Conservation (phyloP, 306 rosid species). For the Hippophae rhamnoides region DNA sequence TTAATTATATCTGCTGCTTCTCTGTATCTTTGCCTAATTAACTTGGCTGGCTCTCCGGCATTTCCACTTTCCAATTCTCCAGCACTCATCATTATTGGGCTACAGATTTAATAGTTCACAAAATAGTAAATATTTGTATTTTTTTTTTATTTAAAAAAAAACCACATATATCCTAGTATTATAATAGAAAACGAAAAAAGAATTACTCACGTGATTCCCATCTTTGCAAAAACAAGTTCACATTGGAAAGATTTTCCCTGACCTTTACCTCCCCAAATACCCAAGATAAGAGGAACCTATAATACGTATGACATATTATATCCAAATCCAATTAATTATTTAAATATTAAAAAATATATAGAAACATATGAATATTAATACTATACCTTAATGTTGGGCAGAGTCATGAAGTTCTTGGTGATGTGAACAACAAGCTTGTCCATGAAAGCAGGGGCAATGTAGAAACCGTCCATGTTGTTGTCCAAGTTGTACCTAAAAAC, state of each 20-base stretch:
- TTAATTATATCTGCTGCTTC: slow-evolving; percentile 86
- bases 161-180: background rate
- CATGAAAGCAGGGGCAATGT: slow-evolving; percentile 96
- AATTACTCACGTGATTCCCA: slow-evolving; percentile 84
- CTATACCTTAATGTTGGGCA: slow-evolving; percentile 84
- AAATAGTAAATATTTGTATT: background rate
- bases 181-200: background rate
- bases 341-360: no score
- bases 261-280: slow-evolving; percentile 99
- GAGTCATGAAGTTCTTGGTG: slow-evolving; percentile 77
- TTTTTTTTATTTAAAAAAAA: background rate
- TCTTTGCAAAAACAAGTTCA: slow-evolving; percentile 90
- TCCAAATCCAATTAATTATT: background rate
- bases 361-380: background rate
- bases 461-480: slow-evolving; percentile 63
- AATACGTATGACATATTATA: no score
- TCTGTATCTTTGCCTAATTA: slow-evolving; percentile 89
- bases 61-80: slow-evolving; percentile 98
- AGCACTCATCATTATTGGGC: slow-evolving; percentile 99
- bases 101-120: slow-evolving; percentile 10
- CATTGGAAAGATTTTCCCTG: slow-evolving; percentile 98
- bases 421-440: slow-evolving; percentile 98
- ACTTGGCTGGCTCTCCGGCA: slow-evolving; percentile 95
- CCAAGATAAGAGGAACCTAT: slow-evolving; percentile 87
- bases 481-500: slow-evolving; percentile 55